Evolutionary conservation across 1,284 basidiomycete species (phyloP).

Genomic region (Tilletiaria anomala): DNA sequence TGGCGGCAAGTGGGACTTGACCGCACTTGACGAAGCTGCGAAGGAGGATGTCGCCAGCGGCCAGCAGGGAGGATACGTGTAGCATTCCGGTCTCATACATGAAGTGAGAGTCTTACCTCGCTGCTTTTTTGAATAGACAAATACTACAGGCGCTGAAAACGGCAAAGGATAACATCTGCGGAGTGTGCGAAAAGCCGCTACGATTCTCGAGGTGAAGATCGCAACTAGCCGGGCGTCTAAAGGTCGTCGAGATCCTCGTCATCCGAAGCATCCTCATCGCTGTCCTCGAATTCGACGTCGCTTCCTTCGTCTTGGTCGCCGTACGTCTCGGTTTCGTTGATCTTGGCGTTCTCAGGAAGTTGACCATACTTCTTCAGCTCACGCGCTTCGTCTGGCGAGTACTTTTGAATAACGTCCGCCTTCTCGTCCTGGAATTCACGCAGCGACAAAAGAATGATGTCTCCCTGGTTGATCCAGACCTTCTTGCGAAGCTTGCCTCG

Average conservation of each 20-base stretch:
- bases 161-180: too few species aligned
- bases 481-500: constrained; percentile 99
- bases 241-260: constrained; percentile 32
- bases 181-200: too few species aligned
- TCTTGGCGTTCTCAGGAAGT: constrained; percentile 91
- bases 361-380: constrained; percentile 95
- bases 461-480: constrained; percentile 99
- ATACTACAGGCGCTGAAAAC: too few species aligned
- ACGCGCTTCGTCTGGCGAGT: constrained; percentile 78
- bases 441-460: constrained; percentile 88
- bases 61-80: too few species aligned
- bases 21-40: too few species aligned
- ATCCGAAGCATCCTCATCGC: constrained; percentile 38
- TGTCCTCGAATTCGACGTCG: constrained; percentile 39
- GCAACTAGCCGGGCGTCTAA: too few species aligned
- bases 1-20: too few species aligned
- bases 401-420: constrained; percentile 98
- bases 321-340: constrained; percentile 91
- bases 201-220: too few species aligned
- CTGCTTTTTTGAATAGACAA: too few species aligned
- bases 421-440: constrained; percentile 99
- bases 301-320: constrained; percentile 55
- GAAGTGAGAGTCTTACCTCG: too few species aligned
- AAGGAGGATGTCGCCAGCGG: too few species aligned
- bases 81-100: too few species aligned